Evolutionary conservation across 768 basidiomycete genomes (phyloP).

Genomic region (Xanthoconium purpureum): DNA sequence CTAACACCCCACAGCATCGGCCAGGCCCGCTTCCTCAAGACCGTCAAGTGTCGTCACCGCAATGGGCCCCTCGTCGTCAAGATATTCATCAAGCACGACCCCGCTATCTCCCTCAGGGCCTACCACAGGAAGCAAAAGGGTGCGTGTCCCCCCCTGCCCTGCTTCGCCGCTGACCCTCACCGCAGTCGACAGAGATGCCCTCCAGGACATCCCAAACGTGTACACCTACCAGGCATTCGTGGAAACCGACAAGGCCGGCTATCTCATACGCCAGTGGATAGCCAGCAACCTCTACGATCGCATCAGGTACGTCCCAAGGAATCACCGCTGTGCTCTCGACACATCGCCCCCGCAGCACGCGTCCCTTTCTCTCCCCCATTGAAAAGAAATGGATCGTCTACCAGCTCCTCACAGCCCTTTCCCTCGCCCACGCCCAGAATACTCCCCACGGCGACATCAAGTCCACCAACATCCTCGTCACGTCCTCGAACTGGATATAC

Average conservation of each 20-base stretch:
- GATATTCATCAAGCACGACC: slow-evolving; percentile 94
- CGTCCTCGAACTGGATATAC: slow-evolving; percentile 94
- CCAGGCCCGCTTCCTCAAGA: slow-evolving; percentile 52
- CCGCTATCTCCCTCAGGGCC: slow-evolving; percentile 68
- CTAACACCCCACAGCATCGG: slow-evolving; percentile 20
- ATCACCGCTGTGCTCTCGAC: not conserved
- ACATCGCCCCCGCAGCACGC: slow-evolving; percentile 56
- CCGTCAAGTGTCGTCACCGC: slow-evolving; percentile 82
- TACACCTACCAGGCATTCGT: slow-evolving; percentile 86
- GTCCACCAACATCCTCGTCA: slow-evolving; percentile 93
- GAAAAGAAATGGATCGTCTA: slow-evolving; percentile 99
- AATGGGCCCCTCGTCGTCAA: slow-evolving; percentile 87
- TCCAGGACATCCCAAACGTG: slow-evolving; percentile 82
- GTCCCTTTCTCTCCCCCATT: slow-evolving; percentile 85
- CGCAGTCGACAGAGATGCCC: slow-evolving; percentile 79
- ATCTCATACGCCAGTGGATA: slow-evolving; percentile 91
- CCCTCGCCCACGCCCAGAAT: slow-evolving; percentile 79
- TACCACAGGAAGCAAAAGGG: slow-evolving; percentile 80
- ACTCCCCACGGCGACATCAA: slow-evolving; percentile 98
- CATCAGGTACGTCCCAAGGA: slow-evolving; percentile 68
- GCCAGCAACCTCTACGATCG: slow-evolving; percentile 94
- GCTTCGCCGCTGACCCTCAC: not conserved
- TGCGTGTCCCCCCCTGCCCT: slow-evolving; percentile 19
- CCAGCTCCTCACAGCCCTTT: slow-evolving; percentile 82
- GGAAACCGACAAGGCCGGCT: slow-evolving; percentile 95